phyloP scores from a whole-genome alignment of 2,329 filamentous ascomycete genomes.

The Venturia oleaginea region DNA sequence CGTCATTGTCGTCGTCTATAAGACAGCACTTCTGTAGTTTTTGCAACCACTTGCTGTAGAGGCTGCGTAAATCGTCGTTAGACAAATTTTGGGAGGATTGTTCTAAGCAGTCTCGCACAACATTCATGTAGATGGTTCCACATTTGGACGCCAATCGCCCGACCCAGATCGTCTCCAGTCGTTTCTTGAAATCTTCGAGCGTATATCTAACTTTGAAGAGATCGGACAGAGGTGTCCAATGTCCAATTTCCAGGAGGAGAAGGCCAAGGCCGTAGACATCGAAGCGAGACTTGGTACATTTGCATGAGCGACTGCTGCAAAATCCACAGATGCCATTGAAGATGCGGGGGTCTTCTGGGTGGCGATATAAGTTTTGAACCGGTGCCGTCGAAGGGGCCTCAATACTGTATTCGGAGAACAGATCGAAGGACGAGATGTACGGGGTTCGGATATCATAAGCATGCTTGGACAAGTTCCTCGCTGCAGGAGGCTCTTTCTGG shows the following conservation, averaged over 20 bases:
- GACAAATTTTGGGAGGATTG: conserved; percentile 20
- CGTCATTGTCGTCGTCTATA: conserved; percentile 14
- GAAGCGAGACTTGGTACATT: conserved; percentile 32
- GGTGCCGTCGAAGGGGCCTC: conserved; percentile 36
- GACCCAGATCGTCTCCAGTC: conserved; percentile 55
- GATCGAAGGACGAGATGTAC: conserved; percentile 63
- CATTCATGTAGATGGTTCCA: conserved; percentile 66
- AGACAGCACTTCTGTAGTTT: conserved; percentile 18
- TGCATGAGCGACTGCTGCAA: conserved; percentile 15
- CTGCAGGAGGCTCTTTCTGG: conserved; percentile 20
- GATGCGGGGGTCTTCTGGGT: conserved; percentile 45
- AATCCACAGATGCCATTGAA: conserved; percentile 5
- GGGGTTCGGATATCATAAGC: conserved; percentile 55
- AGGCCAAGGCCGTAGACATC: conserved; percentile 69
- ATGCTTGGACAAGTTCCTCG: conserved; percentile 24
- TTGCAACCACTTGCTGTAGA: conserved; percentile 7
- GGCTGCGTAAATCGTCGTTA: background rate
- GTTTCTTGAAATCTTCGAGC: conserved; percentile 51
- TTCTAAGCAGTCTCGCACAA: conserved; percentile 58
- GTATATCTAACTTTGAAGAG: conserved; percentile 52
- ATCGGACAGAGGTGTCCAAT: conserved; percentile 61
- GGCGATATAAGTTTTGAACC: conserved; percentile 53
- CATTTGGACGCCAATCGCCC: conserved; percentile 58
- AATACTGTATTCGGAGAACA: conserved; percentile 53
- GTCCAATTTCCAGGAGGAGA: conserved; percentile 62